Conservation (phyloP, 345 rosid species). For the Combretum micranthum region DNA sequence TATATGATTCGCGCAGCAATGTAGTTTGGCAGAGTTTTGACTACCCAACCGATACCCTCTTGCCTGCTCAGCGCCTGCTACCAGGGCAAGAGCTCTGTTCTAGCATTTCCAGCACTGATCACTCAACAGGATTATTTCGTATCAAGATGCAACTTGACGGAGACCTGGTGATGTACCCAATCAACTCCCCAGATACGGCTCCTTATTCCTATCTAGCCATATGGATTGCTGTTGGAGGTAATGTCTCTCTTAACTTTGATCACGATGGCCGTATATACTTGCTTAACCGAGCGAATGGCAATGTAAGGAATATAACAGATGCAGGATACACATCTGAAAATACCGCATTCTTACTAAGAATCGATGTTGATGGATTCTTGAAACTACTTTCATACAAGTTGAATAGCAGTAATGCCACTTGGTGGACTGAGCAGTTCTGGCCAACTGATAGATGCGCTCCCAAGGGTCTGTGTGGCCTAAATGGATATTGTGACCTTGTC, state of each 20-base stretch:
- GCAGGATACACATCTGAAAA: not conserved
- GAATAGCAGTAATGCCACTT: not conserved
- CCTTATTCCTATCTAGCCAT: constrained; percentile 13
- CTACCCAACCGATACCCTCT: constrained; percentile 25
- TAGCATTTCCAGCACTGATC: constrained; percentile 12
- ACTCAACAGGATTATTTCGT: constrained; percentile 19
- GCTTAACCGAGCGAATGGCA: not conserved
- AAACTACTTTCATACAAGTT: constrained; percentile 13
- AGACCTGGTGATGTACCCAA: constrained; percentile 24
- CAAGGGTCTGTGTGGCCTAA: constrained; percentile 14
- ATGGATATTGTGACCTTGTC: not conserved
- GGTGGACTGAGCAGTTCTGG: not conserved
- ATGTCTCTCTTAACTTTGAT: constrained; percentile 15
- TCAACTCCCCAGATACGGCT: not conserved
- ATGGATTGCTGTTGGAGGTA: not conserved
- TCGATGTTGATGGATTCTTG: constrained; percentile 19
- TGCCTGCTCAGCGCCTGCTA: constrained; percentile 17
- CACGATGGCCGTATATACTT: constrained; percentile 14
- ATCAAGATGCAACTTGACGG: constrained; percentile 24
- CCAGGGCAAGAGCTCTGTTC: constrained; percentile 6
- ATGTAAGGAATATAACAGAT: not conserved
- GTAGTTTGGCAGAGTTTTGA: constrained; percentile 27
- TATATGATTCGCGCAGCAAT: not conserved
- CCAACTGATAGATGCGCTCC: not conserved
- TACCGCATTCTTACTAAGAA: not conserved